Evolutionary conservation across 352 stramenopile genomes (phyloP).

Genomic region (Nothophytophthora sp.): DNA sequence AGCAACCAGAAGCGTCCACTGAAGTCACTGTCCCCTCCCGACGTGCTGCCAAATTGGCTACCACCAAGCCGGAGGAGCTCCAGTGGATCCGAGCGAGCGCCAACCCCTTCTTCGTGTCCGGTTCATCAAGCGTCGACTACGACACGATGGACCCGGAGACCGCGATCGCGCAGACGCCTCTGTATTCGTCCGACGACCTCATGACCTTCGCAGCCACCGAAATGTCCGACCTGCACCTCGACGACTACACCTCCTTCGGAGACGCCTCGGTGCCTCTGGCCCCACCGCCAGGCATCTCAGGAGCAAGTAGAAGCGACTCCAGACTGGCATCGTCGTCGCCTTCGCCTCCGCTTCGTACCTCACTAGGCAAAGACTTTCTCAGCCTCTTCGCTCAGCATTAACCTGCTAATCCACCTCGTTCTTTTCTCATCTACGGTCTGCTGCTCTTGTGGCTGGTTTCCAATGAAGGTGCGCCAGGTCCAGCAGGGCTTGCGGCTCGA

Average conservation of each 20-base stretch:
- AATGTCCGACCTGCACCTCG: constrained; percentile 66
- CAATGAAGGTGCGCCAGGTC: too few species aligned
- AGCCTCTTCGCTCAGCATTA: constrained; percentile 82
- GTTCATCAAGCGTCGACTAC: constrained; percentile 23
- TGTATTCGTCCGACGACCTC: constrained; percentile 59
- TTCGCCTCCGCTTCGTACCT: constrained; percentile 58
- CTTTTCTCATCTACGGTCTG: neutral
- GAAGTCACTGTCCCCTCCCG: constrained; percentile 21
- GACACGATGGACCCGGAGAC: constrained; percentile 71
- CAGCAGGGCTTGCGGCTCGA: constrained; percentile 90
- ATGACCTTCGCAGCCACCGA: constrained; percentile 48
- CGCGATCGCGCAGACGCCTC: constrained; percentile 62
- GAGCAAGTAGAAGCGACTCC: constrained; percentile 5
- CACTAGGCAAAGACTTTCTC: constrained; percentile 74
- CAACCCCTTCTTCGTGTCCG: constrained; percentile 50
- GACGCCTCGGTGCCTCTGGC: constrained; percentile 13
- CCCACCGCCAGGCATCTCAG: constrained; percentile 5
- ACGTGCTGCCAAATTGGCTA: constrained; percentile 13
- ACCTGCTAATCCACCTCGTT: neutral
- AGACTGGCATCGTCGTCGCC: constrained; percentile 12
- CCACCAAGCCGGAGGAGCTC: constrained; percentile 15
- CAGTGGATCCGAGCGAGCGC: constrained; percentile 59
- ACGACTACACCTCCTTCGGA: constrained; percentile 54
- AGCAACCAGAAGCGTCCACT: constrained; percentile 7
- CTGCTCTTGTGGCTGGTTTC: too few species aligned